phyloP scores from a whole-genome alignment of 169 alveolate species.

The Sarcocystis neurona region DNA sequence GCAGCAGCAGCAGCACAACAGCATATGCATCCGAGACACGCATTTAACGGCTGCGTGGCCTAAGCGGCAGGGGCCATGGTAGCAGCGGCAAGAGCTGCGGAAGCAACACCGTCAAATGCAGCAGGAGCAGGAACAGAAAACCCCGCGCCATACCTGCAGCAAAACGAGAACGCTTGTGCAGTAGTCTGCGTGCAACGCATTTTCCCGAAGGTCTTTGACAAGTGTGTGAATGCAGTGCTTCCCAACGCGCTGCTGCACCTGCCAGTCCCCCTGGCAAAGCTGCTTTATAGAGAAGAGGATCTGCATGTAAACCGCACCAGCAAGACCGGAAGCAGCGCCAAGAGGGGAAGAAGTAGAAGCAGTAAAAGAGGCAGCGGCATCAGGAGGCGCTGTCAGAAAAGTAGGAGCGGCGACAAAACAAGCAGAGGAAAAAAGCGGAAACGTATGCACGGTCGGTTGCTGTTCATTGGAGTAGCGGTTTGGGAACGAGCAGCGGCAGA shows the following conservation, averaged over 20 bases:
- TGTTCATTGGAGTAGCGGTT: no score
- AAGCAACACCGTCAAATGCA: no score
- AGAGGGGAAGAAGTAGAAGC: conserved; percentile 5
- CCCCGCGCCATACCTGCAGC: neutral
- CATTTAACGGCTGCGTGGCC: no score
- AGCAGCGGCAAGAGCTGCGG: no score
- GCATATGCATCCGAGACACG: no score
- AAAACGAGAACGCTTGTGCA: neutral
- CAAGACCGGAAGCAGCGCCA: neutral
- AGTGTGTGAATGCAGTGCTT: conserved; percentile 15
- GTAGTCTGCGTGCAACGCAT: neutral
- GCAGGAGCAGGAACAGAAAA: neutral
- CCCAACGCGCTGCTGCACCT: conserved; percentile 45
- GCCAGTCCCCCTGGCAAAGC: conserved; percentile 43
- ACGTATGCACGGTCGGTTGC: no score
- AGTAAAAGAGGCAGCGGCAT: neutral
- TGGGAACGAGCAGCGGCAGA: no score
- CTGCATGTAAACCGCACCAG: no score
- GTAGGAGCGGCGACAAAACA: conserved; percentile 2
- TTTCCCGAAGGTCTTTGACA: neutral
- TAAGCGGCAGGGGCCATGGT: no score
- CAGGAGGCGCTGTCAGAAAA: neutral
- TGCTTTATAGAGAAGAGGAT: conserved; percentile 12
- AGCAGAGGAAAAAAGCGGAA: neutral
- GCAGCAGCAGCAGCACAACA: no score